phyloP scores from a whole-genome alignment of 2,329 filamentous ascomycete species.

The Xylariales sp. region DNA sequence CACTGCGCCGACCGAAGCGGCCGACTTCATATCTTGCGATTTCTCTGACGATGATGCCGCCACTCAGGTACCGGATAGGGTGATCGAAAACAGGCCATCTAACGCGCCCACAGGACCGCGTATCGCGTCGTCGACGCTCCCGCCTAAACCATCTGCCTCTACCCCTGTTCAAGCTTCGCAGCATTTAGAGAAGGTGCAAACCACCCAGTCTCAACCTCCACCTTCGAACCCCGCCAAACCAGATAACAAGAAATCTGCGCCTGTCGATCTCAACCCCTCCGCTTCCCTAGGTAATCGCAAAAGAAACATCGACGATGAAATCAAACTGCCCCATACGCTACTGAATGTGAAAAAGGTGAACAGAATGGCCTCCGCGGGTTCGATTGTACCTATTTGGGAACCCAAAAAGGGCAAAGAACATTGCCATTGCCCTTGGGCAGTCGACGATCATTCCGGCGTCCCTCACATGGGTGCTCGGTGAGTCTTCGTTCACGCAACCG shows the following conservation, averaged over 20 bases:
- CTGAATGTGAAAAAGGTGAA: constrained; percentile 59
- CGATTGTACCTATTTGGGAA: constrained; percentile 65
- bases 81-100: neutral
- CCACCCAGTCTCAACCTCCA: constrained; percentile 4
- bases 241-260: constrained; percentile 28
- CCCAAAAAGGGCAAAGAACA: constrained; percentile 55
- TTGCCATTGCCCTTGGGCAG: constrained; percentile 72
- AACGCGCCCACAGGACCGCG: constrained; percentile 52
- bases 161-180: constrained; percentile 7
- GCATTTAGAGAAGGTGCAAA: constrained; percentile 4
- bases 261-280: constrained; percentile 53
- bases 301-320: constrained; percentile 76
- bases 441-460: constrained; percentile 65
- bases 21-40: constrained; percentile 92
- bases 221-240: constrained; percentile 23
- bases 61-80: constrained; percentile 33
- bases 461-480: constrained; percentile 68
- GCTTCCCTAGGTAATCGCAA: constrained; percentile 74
- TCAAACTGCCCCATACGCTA: constrained; percentile 68
- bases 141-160: constrained; percentile 37
- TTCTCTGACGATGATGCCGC: constrained; percentile 68
- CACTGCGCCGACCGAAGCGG: constrained; percentile 66
- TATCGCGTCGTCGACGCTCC: constrained; percentile 29
- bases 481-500: constrained; percentile 41
- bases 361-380: constrained; percentile 62